Conservation (phyloP, 306 rosid genomes). For the Gillenia trifoliata region DNA sequence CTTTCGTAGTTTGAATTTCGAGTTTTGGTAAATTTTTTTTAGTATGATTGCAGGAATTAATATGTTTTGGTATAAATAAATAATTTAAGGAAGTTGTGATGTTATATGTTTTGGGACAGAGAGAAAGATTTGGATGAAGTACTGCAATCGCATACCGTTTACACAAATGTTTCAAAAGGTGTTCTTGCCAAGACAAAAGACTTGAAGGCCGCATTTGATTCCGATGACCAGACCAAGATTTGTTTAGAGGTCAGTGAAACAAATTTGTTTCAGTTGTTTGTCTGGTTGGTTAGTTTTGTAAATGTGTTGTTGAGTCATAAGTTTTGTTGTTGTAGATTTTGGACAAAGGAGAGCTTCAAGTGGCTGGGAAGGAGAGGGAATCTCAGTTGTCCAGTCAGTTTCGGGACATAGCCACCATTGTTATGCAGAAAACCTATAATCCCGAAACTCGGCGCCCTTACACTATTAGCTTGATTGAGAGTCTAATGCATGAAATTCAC, state of each 20-base stretch:
- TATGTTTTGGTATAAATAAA: neutral
- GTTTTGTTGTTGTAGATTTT: conserved; percentile 43
- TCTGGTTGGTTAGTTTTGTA: neutral
- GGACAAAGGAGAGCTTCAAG: conserved; percentile 92
- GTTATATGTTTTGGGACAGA: conserved; percentile 27
- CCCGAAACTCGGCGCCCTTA: conserved; percentile 93
- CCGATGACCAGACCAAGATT: conserved; percentile 68
- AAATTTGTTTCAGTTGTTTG: neutral
- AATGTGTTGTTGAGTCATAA: neutral
- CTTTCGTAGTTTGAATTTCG: no score
- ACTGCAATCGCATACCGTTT: conserved; percentile 80
- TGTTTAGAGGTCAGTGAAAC: conserved; percentile 65
- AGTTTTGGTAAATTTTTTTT: neutral
- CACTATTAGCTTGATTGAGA: conserved; percentile 92
- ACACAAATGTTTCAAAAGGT: conserved; percentile 91
- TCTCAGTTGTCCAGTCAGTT: conserved; percentile 81
- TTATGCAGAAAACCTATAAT: conserved; percentile 92
- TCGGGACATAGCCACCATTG: conserved; percentile 90
- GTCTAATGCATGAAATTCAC: conserved; percentile 83
- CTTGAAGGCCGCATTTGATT: conserved; percentile 64
- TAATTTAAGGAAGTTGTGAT: neutral
- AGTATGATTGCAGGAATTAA: no score
- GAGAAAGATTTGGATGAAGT: conserved; percentile 95
- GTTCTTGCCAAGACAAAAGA: conserved; percentile 90
- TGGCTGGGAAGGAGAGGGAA: conserved; percentile 96